A percentile compares a stretch with the other conserved stretches of the same genome.
These are phyloP conservation scores for Pleurotus tuoliensis DNA, from an alignment of 768 basidiomycete genomes.

Conservation along the genomic window DNA sequence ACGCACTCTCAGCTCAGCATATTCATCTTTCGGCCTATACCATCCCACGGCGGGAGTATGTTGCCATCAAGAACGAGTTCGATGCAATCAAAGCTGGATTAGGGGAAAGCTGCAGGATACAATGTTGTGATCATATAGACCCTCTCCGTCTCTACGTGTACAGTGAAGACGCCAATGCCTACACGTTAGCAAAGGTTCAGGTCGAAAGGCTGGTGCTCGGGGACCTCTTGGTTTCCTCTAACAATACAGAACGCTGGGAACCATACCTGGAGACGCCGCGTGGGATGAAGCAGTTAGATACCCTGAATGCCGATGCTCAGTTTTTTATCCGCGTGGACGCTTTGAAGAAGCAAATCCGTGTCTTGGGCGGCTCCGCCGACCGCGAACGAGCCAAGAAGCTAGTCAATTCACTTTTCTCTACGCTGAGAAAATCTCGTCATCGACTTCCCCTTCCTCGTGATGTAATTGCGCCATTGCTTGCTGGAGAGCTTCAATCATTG, in stretches of 20 bases:
- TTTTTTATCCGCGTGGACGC: conserved; percentile 38
- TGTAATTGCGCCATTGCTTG: conserved; percentile 33
- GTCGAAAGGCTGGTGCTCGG: conserved; percentile 38
- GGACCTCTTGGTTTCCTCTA: conserved; percentile 24
- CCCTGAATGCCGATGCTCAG: conserved; percentile 26
- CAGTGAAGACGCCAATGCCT: conserved; percentile 27
- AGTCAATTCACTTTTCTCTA: conserved; percentile 12
- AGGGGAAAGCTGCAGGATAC: conserved; percentile 28
- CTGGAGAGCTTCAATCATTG: conserved; percentile 18
- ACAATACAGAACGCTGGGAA: conserved; percentile 38
- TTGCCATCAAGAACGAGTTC: conserved; percentile 31
- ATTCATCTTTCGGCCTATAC: conserved; percentile 38
- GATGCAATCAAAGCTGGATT: conserved; percentile 24
- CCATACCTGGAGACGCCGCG: conserved; percentile 42
- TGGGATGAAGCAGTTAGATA: conserved; percentile 33
- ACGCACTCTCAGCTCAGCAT: conserved; percentile 31
- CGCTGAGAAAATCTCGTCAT: neutral
- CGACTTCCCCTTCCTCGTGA: neutral
- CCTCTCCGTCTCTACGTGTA: conserved; percentile 35
- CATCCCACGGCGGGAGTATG: conserved; percentile 28
- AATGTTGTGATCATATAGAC: conserved; percentile 24
- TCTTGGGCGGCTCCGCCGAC: conserved; percentile 33
- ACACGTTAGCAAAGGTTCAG: conserved; percentile 31
- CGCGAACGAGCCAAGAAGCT: conserved; percentile 26
- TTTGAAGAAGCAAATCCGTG: conserved; percentile 30